Base-by-base conservation (phyloP, 1,284 basidiomycete genomes). In the Ustilago cynodontis region DNA sequence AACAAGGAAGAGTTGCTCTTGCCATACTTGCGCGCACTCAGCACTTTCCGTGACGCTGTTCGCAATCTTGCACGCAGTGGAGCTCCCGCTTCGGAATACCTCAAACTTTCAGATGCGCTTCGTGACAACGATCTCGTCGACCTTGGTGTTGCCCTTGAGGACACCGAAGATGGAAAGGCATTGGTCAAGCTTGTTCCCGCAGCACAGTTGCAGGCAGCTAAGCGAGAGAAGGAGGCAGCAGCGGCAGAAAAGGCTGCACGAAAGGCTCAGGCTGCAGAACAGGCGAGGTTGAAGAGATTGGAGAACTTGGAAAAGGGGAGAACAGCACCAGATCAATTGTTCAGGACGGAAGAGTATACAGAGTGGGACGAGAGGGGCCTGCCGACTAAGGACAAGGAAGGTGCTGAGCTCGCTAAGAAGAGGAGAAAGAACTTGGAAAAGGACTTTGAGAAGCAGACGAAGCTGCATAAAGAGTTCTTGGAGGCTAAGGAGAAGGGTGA, bases 81-180 rank as follows among this genome's bases (percentile, higher is more conserved):
- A 8, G 81, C 83, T 0, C 62, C 83, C 9, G 64, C 73, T 5
- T 65, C 65, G 9, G 82, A 82, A 24, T 79, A 85, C 49, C 78
- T 85, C 50, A 72, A 80, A 55, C 80, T 86, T 6, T 82, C 83
- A 3, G 97, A 99, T 88, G 91, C 91, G 68, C 89, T 99, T 70
- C 90, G 97, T 28, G 97, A 99, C 86, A 88, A 90, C 43, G 95
- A 98, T 83, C 88, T 98, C 43, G 92, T 96, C 51, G 93, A 95
- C 26, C 89, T 99, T 59, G 97, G 97, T 16, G 93, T 99, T 6
- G 94, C 95, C 11, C 88, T 99, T 47, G 97, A 99, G 84, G 97
- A 99, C 87, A 94, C 95, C 88, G 83, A 82, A 39, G 94, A 95
- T 88, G 94, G 95, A 91, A 78, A 79, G 87, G 77, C 78, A 16